Evolutionary conservation across 371 early-diverging fungal species (phyloP).

Genomic region (Saksenaea vasiformis): DNA sequence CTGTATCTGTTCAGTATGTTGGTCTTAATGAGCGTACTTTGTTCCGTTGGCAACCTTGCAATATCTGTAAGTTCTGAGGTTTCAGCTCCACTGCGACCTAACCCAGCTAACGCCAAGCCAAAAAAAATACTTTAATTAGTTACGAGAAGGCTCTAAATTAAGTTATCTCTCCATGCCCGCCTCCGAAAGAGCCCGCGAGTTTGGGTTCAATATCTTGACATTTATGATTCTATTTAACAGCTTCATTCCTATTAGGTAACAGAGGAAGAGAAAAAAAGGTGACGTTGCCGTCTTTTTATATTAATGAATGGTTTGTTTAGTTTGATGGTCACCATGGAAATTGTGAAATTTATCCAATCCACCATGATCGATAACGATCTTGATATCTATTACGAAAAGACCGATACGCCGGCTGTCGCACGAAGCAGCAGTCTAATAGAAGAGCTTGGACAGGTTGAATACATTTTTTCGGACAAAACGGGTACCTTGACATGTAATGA

Average conservation of each 20-base stretch:
- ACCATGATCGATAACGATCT: constrained; percentile 79
- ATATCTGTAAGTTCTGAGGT: constrained; percentile 30
- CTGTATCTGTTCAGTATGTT: constrained; percentile 88
- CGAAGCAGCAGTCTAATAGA: constrained; percentile 91
- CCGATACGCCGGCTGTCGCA: constrained; percentile 86
- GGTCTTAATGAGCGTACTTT: constrained; percentile 79
- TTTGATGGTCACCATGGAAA: constrained; percentile 91
- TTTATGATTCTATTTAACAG: constrained; percentile 90
- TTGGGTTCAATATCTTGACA: constrained; percentile 77
- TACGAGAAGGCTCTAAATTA: constrained; percentile 19
- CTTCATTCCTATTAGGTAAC: constrained; percentile 84
- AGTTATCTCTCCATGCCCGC: constrained; percentile 31
- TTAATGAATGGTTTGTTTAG: constrained; percentile 23
- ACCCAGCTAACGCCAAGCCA: not conserved
- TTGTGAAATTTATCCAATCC: constrained; percentile 84
- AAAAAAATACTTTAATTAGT: too few relatives aligned
- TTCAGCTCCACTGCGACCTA: not conserved
- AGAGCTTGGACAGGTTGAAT: constrained; percentile 90
- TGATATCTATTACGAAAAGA: constrained; percentile 83
- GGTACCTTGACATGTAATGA: constrained; percentile 96
- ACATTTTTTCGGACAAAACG: constrained; percentile 89
- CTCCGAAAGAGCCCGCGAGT: constrained; percentile 41
- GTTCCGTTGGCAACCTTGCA: constrained; percentile 75
- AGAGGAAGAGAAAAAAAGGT: not conserved
- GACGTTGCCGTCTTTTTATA: not conserved